Conservation (phyloP, 164 flowering plant species). For the Berberis vulgaris region DNA sequence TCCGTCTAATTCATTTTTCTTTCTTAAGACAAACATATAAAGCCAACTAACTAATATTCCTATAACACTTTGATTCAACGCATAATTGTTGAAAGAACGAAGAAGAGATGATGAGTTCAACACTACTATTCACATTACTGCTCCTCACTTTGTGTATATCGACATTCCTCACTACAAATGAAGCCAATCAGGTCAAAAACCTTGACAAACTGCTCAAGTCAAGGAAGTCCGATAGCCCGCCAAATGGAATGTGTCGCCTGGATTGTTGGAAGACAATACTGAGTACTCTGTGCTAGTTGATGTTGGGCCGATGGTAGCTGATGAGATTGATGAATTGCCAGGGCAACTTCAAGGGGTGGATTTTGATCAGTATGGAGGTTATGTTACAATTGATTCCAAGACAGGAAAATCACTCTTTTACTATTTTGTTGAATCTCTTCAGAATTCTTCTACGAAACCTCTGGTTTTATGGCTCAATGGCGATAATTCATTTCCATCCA, state of each 20-base stretch:
- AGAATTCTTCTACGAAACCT: slow-evolving; percentile 17
- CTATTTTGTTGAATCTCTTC: slow-evolving; percentile 36
- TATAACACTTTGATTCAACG: no score
- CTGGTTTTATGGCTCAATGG: slow-evolving; percentile 22
- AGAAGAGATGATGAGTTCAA: not conserved
- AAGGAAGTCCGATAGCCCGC: not conserved
- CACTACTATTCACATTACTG: not conserved
- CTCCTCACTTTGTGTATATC: not conserved
- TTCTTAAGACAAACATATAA: no score
- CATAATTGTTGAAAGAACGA: not conserved
- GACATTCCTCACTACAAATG: not conserved
- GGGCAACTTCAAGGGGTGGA: slow-evolving; percentile 46
- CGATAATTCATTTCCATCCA: slow-evolving; percentile 20
- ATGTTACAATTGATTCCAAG: slow-evolving; percentile 35
- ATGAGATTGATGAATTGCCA: slow-evolving; percentile 35
- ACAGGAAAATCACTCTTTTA: slow-evolving; percentile 48
- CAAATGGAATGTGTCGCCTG: not conserved
- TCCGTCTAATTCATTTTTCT: no score
- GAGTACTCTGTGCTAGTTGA: slow-evolving; percentile 19
- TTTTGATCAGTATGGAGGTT: slow-evolving; percentile 55
- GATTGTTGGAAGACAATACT: not conserved
- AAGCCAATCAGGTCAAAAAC: not conserved
- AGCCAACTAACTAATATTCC: no score
- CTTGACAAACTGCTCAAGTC: not conserved
- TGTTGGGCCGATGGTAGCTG: slow-evolving; percentile 27